Evolutionary conservation across 2,329 filamentous ascomycete species (phyloP).

Genomic region (Fusarium paranaense): DNA sequence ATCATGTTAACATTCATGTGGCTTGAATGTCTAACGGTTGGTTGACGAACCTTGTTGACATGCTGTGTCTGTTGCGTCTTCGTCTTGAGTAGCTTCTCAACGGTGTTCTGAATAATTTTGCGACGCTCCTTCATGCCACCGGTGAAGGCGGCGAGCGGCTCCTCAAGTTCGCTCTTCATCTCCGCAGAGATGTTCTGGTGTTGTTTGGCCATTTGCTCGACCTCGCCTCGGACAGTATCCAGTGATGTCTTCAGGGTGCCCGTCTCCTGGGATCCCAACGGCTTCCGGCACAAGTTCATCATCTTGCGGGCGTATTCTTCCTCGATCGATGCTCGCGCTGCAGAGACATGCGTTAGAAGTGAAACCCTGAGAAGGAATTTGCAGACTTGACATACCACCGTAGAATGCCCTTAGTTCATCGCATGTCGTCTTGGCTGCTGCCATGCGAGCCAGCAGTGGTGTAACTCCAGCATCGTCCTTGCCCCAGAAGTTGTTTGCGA

Average conservation of each 20-base stretch:
- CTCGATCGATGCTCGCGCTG: conserved; percentile 91
- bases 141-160: conserved; percentile 89
- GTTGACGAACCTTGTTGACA: conserved; percentile 83
- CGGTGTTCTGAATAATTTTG: conserved; percentile 94
- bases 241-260: conserved; percentile 87
- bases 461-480: conserved; percentile 97
- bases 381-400: conserved; percentile 65
- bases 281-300: conserved; percentile 85
- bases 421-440: conserved; percentile 90
- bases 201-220: conserved; percentile 93
- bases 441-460: conserved; percentile 94
- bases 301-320: conserved; percentile 96
- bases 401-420: conserved; percentile 97
- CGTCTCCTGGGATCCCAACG: conserved; percentile 87
- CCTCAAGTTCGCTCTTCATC: conserved; percentile 96
- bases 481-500: conserved; percentile 99
- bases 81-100: conserved; percentile 92
- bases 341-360: not conserved
- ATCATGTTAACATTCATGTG: conserved; percentile 6
- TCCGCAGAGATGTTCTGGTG: conserved; percentile 90
- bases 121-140: conserved; percentile 96
- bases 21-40: fast-evolving
- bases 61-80: conserved; percentile 91
- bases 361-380: not conserved
- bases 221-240: conserved; percentile 87